phyloP scores from a whole-genome alignment of 2,329 filamentous ascomycete species.

The Ciborinia camelliae region DNA sequence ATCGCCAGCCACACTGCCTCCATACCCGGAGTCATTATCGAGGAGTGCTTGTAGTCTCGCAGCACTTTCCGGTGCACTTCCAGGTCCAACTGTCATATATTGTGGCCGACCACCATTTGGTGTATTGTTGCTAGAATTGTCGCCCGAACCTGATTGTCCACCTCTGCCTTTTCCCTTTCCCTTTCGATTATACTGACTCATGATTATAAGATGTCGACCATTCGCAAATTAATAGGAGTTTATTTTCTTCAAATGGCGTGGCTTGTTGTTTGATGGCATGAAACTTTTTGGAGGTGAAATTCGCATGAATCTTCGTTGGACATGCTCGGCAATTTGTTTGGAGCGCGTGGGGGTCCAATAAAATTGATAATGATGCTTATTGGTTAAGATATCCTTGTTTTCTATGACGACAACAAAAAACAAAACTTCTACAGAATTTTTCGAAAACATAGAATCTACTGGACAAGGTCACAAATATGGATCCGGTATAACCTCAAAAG shows the following conservation, averaged over 20 bases:
- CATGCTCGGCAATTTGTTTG: conserved; percentile 16
- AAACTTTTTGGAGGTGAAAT: conserved; percentile 20
- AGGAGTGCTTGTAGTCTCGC: conserved; percentile 76
- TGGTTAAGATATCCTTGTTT: conserved; percentile 9
- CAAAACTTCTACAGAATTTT: conserved; percentile 1
- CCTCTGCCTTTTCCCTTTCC: conserved; percentile 44
- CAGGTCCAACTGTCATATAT: conserved; percentile 86
- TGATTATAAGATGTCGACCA: conserved; percentile 39
- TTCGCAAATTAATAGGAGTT: conserved; percentile 20
- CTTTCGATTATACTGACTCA: conserved; percentile 59
- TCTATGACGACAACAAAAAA: conserved; percentile 16
- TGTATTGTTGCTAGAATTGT: conserved; percentile 11
- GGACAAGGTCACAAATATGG: background rate
- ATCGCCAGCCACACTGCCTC: conserved; percentile 70
- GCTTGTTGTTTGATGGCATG: conserved; percentile 6
- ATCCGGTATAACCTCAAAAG: background rate
- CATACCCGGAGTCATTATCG: conserved; percentile 88
- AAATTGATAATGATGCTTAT: conserved; percentile 6
- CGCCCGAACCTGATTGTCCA: conserved; percentile 25
- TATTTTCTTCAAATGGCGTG: background rate
- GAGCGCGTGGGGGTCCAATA: background rate
- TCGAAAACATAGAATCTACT: background rate
- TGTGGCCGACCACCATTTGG: conserved; percentile 45
- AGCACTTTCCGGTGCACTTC: conserved; percentile 77
- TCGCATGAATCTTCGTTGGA: conserved; percentile 11